Evolutionary conservation across 805 yeast genomes (phyloP).

Genomic region (Clavispora santaluciae): DNA sequence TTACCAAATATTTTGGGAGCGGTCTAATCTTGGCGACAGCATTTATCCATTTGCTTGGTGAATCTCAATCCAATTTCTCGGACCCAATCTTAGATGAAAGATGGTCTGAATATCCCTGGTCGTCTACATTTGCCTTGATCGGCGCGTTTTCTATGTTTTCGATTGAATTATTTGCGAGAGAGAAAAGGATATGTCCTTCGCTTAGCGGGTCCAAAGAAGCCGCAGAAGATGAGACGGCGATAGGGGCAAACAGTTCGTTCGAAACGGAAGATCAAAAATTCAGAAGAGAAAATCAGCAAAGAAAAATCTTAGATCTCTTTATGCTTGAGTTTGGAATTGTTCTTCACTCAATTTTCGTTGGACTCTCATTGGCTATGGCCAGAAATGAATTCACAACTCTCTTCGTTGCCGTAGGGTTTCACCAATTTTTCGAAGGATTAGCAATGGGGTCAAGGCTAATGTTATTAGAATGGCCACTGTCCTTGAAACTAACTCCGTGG

Average conservation of each 20-base stretch:
- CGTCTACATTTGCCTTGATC: slow-evolving; percentile 29
- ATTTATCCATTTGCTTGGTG: slow-evolving; percentile 31
- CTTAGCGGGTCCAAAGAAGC: background rate
- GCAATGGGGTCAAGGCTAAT: slow-evolving; percentile 30
- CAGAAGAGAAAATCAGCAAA: background rate
- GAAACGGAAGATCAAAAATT: background rate
- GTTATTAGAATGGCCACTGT: slow-evolving; percentile 22
- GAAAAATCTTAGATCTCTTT: slow-evolving; percentile 9
- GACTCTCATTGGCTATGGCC: slow-evolving; percentile 28
- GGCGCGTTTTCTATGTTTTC: slow-evolving; percentile 27
- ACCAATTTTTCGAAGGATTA: slow-evolving; percentile 31
- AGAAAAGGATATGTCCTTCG: background rate
- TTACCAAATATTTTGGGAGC: slow-evolving; percentile 27
- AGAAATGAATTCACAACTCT: slow-evolving; percentile 26
- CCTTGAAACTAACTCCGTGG: slow-evolving; percentile 13
- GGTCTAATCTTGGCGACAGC: slow-evolving; percentile 36
- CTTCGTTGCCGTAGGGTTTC: slow-evolving; percentile 27
- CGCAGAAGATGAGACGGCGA: background rate
- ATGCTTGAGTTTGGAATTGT: slow-evolving; percentile 29
- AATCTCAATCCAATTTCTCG: slow-evolving; percentile 20
- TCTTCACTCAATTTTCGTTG: slow-evolving; percentile 31
- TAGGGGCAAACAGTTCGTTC: background rate
- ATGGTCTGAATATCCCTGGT: slow-evolving; percentile 26
- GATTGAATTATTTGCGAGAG: slow-evolving; percentile 22
- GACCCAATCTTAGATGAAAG: slow-evolving; percentile 27